Conservation (phyloP, 1,284 basidiomycete genomes). For the Leccinum angustisporum region DNA sequence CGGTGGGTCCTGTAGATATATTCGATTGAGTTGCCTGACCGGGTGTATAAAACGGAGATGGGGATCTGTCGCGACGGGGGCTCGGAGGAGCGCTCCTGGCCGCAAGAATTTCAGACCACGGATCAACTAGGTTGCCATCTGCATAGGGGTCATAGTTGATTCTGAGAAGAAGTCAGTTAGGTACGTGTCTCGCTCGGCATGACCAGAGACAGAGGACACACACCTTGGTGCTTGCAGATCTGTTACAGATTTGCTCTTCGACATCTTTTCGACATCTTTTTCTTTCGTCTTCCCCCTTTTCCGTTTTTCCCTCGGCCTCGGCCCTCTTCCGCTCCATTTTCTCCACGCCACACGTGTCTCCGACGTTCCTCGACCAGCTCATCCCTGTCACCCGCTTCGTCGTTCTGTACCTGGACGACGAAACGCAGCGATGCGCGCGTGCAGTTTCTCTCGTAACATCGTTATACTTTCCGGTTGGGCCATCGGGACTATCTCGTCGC, state of each 20-base stretch:
- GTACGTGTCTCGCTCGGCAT: no score
- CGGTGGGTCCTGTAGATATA: no score
- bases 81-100: no score
- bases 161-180: slow-evolving; percentile 40
- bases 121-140: no score
- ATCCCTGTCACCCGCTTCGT: slow-evolving; percentile 65
- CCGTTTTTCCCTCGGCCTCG: slow-evolving; percentile 49
- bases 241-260: slow-evolving; percentile 36
- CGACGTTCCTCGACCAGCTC: slow-evolving; percentile 80
- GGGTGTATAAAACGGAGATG: no score
- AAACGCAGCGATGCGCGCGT: slow-evolving; percentile 73
- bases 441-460: slow-evolving; percentile 74
- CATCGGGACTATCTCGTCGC: slow-evolving; percentile 58
- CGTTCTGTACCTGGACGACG: slow-evolving; percentile 45
- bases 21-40: no score
- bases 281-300: slow-evolving; percentile 42
- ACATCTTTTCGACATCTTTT: slow-evolving; percentile 26
- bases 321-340: slow-evolving; percentile 77
- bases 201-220: slow-evolving; percentile 3
- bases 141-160: no score
- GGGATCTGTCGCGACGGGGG: no score
- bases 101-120: no score
- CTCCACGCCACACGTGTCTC: slow-evolving; percentile 72
- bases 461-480: slow-evolving; percentile 65
- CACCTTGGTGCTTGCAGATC: slow-evolving; percentile 48